Percentiles rank a stretch among this genome's conserved stretches.
phyloP scores from a whole-genome alignment of 2,329 filamentous ascomycete genomes.

The Massarina eburnea region DNA sequence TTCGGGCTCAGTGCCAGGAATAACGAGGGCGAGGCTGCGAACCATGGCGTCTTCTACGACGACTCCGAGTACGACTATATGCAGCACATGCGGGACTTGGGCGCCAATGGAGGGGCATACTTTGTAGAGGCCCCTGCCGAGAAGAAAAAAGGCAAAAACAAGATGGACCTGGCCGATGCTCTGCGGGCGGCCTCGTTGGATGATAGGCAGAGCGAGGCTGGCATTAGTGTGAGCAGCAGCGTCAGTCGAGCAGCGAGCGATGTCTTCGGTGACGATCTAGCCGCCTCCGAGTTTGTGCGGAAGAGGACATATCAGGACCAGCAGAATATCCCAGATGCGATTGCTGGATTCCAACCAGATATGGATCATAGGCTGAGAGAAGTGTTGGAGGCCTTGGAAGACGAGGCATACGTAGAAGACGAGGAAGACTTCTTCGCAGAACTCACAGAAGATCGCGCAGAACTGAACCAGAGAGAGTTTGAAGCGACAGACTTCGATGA shows the following conservation, averaged over 20 bases:
- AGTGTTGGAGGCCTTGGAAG: slow-evolving; percentile 88
- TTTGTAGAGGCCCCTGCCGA: slow-evolving; percentile 76
- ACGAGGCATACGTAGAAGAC: slow-evolving; percentile 88
- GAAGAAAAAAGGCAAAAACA: slow-evolving; percentile 73
- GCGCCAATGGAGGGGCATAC: slow-evolving; percentile 63
- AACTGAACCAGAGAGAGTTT: slow-evolving; percentile 79
- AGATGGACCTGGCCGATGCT: slow-evolving; percentile 79
- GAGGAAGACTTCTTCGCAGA: slow-evolving; percentile 82
- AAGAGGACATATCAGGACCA: slow-evolving; percentile 85
- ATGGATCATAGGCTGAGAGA: slow-evolving; percentile 95
- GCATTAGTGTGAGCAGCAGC: slow-evolving; percentile 47
- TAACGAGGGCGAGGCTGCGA: slow-evolving; percentile 95
- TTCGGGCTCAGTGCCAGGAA: slow-evolving; percentile 72
- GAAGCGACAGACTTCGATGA: slow-evolving; percentile 58
- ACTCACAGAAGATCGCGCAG: slow-evolving; percentile 68
- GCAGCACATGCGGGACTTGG: slow-evolving; percentile 94
- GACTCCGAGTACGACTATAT: slow-evolving; percentile 98
- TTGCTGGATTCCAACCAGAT: slow-evolving; percentile 93
- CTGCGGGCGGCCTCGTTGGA: slow-evolving; percentile 57
- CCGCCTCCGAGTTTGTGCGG: slow-evolving; percentile 77
- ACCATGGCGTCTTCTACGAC: slow-evolving; percentile 91
- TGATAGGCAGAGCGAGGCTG: slow-evolving; percentile 45
- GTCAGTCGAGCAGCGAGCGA: slow-evolving; percentile 48
- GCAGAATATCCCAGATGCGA: slow-evolving; percentile 86
- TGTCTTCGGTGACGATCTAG: slow-evolving; percentile 71